phyloP scores from a whole-genome alignment of 225 moss, liverwort and hornwort species.

The Physcomitrellopsis africana region DNA sequence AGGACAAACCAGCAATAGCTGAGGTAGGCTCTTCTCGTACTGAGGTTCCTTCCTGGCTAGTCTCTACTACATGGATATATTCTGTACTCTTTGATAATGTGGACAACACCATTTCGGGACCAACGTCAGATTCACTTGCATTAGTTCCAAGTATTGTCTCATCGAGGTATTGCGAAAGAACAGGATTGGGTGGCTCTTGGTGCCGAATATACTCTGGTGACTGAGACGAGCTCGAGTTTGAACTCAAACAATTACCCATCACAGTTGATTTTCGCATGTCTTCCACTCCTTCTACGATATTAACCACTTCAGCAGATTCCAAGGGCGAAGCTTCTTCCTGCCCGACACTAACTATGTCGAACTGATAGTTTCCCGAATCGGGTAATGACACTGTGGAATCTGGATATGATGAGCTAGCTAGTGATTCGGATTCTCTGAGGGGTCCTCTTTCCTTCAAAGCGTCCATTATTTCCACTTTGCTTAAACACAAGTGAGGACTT shows the following conservation, averaged over 20 bases:
- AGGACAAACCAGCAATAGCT: not conserved
- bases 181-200: constrained; percentile 1
- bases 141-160: not conserved
- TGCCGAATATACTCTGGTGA: not conserved
- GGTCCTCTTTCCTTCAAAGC: not conserved
- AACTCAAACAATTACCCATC: constrained; percentile 16
- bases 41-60: not conserved
- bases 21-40: not conserved
- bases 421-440: not conserved
- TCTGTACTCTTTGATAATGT: constrained; percentile 11
- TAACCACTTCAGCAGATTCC: constrained; percentile 37
- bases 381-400: not conserved
- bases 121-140: constrained; percentile 18
- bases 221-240: not conserved
- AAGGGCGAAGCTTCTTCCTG: constrained; percentile 11
- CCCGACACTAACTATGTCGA: not conserved
- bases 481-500: not conserved
- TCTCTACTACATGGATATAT: constrained; percentile 7
- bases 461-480: constrained; percentile 5
- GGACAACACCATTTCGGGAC: not conserved
- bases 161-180: not conserved
- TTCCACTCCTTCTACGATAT: constrained; percentile 22
- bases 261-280: not conserved
- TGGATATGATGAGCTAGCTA: not conserved
- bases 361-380: not conserved